These are phyloP conservation scores for Pythium dissotocum DNA, from an alignment of 352 stramenopile species.

Conservation along the genomic window DNA sequence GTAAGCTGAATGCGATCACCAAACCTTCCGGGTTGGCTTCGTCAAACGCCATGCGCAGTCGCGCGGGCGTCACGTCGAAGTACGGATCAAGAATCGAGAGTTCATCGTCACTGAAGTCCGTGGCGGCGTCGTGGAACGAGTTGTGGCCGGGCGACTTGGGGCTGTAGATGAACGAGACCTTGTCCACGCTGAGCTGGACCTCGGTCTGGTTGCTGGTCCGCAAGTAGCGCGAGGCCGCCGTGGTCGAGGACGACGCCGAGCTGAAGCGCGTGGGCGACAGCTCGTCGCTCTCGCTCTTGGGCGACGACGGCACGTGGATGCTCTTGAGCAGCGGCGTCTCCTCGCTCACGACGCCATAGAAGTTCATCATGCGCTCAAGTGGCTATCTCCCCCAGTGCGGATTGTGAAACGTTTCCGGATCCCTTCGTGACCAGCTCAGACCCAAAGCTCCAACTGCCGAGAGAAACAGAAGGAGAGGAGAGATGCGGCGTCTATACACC, in stretches of 20 bases:
- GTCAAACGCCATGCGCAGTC: constrained; percentile 70
- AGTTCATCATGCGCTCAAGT: constrained; percentile 34
- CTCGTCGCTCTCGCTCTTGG: constrained; percentile 36
- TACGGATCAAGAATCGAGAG: constrained; percentile 86
- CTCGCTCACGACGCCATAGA: constrained; percentile 41
- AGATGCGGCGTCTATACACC: constrained; percentile 2
- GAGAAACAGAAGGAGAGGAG: constrained; percentile 1
- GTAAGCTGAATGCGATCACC: neutral
- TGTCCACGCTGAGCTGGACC: constrained; percentile 75
- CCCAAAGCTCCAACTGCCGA: neutral
- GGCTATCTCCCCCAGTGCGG: neutral
- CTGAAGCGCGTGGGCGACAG: constrained; percentile 22
- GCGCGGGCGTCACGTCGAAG: constrained; percentile 81
- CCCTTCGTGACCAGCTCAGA: constrained; percentile 2
- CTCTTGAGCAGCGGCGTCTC: constrained; percentile 44
- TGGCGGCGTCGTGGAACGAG: constrained; percentile 48
- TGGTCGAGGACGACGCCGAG: constrained; percentile 22
- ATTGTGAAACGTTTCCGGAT: neutral
- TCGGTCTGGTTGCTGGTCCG: constrained; percentile 43
- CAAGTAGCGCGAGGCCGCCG: constrained; percentile 7
- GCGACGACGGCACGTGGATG: constrained; percentile 33
- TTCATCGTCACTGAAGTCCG: constrained; percentile 54
- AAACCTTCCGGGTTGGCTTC: constrained; percentile 52
- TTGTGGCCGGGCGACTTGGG: constrained; percentile 56
- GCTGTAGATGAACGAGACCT: constrained; percentile 82